Conservation (phyloP, 192 early-diverging fungal species). For the Podila verticillata region DNA sequence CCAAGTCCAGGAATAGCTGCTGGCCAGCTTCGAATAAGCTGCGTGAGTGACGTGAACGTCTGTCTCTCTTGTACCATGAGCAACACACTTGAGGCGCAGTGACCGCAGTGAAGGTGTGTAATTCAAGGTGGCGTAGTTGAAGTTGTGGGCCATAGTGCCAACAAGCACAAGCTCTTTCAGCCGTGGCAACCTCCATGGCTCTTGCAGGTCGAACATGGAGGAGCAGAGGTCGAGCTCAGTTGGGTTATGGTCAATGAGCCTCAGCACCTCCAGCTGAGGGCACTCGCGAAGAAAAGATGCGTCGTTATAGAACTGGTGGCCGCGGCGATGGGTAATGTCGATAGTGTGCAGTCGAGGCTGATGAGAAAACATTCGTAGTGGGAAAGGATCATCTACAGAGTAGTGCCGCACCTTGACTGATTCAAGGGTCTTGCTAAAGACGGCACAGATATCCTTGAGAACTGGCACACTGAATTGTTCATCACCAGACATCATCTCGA, state of each 20-base stretch:
- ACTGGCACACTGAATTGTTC: constrained; percentile 11
- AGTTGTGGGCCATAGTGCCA: constrained; percentile 10
- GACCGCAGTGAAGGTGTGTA: constrained; percentile 1
- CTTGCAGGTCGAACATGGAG: neutral
- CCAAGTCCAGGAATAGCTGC: neutral
- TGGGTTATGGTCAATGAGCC: neutral
- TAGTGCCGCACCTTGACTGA: neutral
- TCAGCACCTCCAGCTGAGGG: constrained; percentile 6
- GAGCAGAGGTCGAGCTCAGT: neutral
- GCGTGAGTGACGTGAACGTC: neutral
- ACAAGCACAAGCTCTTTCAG: constrained; percentile 9
- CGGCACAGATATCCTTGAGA: constrained; percentile 18
- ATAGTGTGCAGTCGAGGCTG: constrained; percentile 10
- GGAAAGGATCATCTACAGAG: neutral
- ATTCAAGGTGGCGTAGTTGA: constrained; percentile 18
- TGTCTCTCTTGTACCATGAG: neutral
- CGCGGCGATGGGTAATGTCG: neutral
- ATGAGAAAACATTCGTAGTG: neutral
- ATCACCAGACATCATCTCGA: neutral
- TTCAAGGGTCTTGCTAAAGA: constrained; percentile 15
- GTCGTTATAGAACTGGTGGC: neutral
- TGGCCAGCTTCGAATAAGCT: no score
- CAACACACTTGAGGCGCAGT: constrained; percentile 5
- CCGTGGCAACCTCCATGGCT: constrained; percentile 16
- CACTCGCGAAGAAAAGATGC: constrained; percentile 16